Conservation (phyloP, 768 basidiomycete species). For the Pulveroboletus sp. region DNA sequence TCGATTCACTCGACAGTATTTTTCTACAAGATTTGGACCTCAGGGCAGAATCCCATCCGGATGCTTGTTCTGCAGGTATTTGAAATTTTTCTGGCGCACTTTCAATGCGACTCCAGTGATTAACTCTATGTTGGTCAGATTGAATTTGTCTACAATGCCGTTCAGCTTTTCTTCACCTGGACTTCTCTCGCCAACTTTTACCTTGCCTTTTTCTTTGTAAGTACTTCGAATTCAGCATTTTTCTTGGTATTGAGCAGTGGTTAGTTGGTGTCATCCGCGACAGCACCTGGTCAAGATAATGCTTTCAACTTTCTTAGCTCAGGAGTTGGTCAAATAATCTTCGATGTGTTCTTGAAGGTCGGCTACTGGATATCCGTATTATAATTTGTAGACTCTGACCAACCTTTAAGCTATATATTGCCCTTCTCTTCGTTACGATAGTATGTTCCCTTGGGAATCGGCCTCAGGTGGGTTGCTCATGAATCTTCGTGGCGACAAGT, state of each 20-base stretch:
- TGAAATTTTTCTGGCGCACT: background rate
- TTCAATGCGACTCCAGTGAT: background rate
- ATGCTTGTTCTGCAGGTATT: conserved; percentile 63
- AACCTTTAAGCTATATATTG: conserved; percentile 64
- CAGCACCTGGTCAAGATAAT: conserved; percentile 45
- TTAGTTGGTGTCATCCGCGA: conserved; percentile 80
- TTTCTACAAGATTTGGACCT: conserved; percentile 83
- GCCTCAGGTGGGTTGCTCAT: conserved; percentile 46
- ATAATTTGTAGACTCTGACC: conserved; percentile 21
- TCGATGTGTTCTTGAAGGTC: conserved; percentile 69
- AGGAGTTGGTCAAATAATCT: conserved; percentile 67
- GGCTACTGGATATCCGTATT: conserved; percentile 7
- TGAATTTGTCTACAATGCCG: conserved; percentile 87
- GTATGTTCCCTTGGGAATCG: conserved; percentile 91
- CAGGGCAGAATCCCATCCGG: conserved; percentile 84
- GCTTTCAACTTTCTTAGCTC: conserved; percentile 80
- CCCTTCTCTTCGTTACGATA: conserved; percentile 72
- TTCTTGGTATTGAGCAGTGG: conserved; percentile 19
- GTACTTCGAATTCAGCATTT: conserved; percentile 29
- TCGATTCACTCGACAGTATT: conserved; percentile 90
- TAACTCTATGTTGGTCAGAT: conserved; percentile 38
- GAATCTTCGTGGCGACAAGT: background rate
- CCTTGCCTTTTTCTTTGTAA: conserved; percentile 88
- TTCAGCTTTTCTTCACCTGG: conserved; percentile 93
- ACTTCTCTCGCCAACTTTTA: conserved; percentile 92